A percentile compares a stretch with the other conserved stretches of the same genome.
Evolutionary conservation across 331 rosid genomes (phyloP).

Genomic region (Malus hybrid): DNA sequence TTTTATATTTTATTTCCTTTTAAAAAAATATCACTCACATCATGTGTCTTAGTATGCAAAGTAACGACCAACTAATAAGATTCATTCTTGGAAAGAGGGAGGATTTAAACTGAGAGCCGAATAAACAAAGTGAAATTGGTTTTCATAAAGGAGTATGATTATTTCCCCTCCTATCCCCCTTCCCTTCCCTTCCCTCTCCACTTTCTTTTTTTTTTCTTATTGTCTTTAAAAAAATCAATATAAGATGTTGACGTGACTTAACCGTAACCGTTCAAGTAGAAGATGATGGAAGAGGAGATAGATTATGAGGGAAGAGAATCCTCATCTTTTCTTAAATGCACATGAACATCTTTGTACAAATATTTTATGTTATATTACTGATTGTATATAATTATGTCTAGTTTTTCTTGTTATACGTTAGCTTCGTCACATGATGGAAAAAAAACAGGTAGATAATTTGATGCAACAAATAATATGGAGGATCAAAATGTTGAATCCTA

Average conservation of each 20-base stretch:
- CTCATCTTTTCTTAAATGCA: background rate
- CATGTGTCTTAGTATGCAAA: background rate
- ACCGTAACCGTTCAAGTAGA: fast-evolving
- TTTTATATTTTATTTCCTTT: too few species aligned
- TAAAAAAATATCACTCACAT: background rate
- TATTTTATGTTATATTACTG: too few species aligned
- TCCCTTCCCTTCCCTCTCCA: too few species aligned
- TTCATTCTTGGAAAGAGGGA: background rate
- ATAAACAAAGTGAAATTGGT: background rate
- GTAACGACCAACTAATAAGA: background rate
- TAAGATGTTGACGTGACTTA: too few species aligned
- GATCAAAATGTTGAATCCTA: too few species aligned
- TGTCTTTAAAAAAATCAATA: too few species aligned
- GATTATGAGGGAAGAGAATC: too few species aligned
- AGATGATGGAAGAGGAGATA: fast-evolving
- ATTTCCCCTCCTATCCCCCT: fast-evolving
- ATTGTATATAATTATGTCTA: too few species aligned
- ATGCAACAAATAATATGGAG: background rate
- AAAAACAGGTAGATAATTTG: background rate
- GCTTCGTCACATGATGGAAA: background rate
- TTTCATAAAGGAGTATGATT: too few species aligned
- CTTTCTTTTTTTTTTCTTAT: too few species aligned
- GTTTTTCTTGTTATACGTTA: background rate
- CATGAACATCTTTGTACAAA: background rate
- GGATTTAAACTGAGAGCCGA: background rate